A percentile compares a stretch with the other conserved stretches of the same genome.
These are phyloP conservation scores for Neopestalotiopsis clavispora DNA, from an alignment of 2,329 filamentous ascomycete species.

Conservation along the genomic window DNA sequence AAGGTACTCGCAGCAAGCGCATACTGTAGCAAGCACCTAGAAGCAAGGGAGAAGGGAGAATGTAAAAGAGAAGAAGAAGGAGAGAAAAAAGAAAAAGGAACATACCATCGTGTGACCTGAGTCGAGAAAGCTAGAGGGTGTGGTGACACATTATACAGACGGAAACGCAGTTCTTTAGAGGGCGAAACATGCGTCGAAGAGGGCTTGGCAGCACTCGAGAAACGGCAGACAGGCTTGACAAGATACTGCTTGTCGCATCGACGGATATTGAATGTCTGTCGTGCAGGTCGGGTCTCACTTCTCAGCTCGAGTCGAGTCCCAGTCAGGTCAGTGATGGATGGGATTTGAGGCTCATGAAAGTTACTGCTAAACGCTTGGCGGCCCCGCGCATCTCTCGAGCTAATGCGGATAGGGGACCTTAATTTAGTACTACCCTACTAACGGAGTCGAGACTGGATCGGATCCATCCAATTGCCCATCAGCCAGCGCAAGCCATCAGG, in stretches of 20 bases:
- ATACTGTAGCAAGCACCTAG: too few relatives aligned
- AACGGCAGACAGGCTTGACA: background rate
- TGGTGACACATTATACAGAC: constrained; percentile 5
- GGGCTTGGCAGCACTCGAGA: background rate
- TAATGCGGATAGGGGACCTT: background rate
- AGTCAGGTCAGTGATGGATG: background rate
- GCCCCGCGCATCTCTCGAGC: background rate
- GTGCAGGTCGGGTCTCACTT: too few relatives aligned
- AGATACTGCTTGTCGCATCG: background rate
- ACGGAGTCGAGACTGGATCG: background rate
- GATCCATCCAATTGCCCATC: background rate
- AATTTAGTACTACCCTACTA: background rate
- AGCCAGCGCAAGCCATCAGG: too few relatives aligned
- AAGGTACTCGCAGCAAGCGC: too few relatives aligned
- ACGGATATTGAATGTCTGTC: too few relatives aligned
- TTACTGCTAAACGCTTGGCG: background rate
- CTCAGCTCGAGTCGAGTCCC: too few relatives aligned
- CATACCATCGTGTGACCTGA: constrained; percentile 7
- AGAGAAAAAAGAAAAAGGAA: background rate
- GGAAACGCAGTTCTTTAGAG: background rate
- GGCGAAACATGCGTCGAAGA: background rate
- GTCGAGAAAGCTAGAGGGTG: background rate
- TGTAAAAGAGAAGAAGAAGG: too few relatives aligned
- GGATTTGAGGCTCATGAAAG: background rate
- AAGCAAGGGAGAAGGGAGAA: too few relatives aligned